Evolutionary conservation across 148 eudicot genomes (phyloP), one percentile per base, ranked within the genome.

Genomic region (Suaeda aralocaspica): DNA sequence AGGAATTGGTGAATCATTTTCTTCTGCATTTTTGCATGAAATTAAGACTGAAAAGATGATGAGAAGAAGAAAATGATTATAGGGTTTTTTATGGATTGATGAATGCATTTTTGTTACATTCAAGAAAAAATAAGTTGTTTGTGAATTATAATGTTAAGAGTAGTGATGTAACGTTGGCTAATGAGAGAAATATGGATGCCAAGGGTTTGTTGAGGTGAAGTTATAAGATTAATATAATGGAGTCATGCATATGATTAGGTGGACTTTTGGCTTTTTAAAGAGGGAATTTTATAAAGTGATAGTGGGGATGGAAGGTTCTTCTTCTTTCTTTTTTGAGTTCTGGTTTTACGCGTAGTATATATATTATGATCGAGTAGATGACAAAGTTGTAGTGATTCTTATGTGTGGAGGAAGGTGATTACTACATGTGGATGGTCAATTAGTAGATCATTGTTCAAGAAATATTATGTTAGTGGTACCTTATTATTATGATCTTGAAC

Each of bases 221-320:
- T 45, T 68, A 73, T 78, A 78, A 22, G 76, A 45, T 16, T 44
- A 68, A 67, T 72, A 62, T 33, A 64, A 33, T 36, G 63, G 45
- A 44, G 42, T 36, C 41, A 36, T 36, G 41, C 41, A 36, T 25
- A 60, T 66, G 41, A 63, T 41, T 72, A 52, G 81, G 53, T 72
- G 66, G 46, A 34, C 48, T 42, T 70, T 65, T 66, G 64, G 66
- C 73, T 22, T 72, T 77, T 77, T 67, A 13, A 22, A 14, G 65
- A 30, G 50, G 58, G 62, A 62, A 66, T 77, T 72, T 51, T 10
- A 9, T 58, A 67, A 66, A 42, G 59, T 12, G 30, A 36, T 63
- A 60, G 57, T 66, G 31, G 34, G 59, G 73, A 5, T 63, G 66
- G 72, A 77, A 67, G 73, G 76, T 55, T 77, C 80, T 72, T 67